A percentile compares a stretch with the other conserved stretches of the same genome.
phyloP scores from a whole-genome alignment of 169 alveolate genomes.

The Eimeria falciformis region DNA sequence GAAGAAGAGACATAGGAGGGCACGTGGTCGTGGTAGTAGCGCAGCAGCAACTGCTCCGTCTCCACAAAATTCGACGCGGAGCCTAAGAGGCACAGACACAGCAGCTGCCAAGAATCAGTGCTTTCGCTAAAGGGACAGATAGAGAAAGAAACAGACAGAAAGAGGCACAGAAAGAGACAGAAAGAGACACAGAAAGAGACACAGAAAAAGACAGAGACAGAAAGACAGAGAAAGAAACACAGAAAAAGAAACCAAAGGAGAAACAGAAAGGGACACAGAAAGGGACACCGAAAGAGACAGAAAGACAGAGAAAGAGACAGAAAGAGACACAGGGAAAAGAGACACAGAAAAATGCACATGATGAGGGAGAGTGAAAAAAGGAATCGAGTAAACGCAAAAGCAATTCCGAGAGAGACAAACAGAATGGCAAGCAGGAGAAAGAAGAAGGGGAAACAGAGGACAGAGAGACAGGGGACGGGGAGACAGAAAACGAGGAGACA shows the following conservation, averaged over 20 bases:
- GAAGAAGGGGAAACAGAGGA: background rate
- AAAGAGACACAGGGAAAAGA: background rate
- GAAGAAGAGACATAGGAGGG: conserved; percentile 41
- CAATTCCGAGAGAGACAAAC: background rate
- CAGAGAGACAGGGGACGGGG: background rate
- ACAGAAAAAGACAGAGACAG: background rate
- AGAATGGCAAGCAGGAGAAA: background rate
- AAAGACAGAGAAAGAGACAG: background rate
- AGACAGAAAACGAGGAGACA: background rate
- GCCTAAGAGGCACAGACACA: conserved; percentile 64
- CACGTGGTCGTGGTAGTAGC: conserved; percentile 22
- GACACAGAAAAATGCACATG: background rate
- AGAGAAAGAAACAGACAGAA: too few species aligned
- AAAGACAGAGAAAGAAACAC: background rate
- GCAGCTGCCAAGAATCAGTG: too few species aligned
- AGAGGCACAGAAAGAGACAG: too few species aligned
- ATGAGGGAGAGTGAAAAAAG: background rate
- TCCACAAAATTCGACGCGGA: conserved; percentile 90
- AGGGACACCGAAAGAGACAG: background rate
- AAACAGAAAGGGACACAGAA: background rate
- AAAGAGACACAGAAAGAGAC: background rate
- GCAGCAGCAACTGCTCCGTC: conserved; percentile 90
- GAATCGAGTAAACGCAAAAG: background rate
- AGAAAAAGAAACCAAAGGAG: conserved; percentile 49
- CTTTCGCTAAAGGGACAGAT: background rate